Percentiles rank a stretch among this genome's conserved stretches.
These are phyloP conservation scores for Hanseniaspora thailandica DNA, from an alignment of 805 yeast species.

Conservation along the genomic window DNA sequence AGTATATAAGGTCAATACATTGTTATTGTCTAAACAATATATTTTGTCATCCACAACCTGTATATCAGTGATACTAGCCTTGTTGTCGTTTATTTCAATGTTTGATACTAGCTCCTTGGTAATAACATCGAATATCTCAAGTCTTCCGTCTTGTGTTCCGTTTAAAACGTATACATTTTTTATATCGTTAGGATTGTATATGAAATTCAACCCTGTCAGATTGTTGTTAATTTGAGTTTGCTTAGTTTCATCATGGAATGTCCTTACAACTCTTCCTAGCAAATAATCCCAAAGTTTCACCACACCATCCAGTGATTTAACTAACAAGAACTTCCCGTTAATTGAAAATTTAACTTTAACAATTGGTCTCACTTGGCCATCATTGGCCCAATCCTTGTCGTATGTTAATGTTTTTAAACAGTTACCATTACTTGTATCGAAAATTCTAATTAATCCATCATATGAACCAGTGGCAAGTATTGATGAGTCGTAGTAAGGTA, in stretches of 20 bases:
- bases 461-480: constrained; percentile 71
- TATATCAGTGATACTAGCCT: not conserved
- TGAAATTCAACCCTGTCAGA: constrained; percentile 7
- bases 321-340: constrained; percentile 66
- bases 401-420: constrained; percentile 81
- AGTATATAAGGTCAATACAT: constrained; percentile 1
- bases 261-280: constrained; percentile 67
- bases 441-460: constrained; percentile 81
- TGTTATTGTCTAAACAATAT: constrained; percentile 2
- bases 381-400: constrained; percentile 61
- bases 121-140: constrained; percentile 10
- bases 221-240: constrained; percentile 7
- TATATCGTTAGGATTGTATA: not conserved
- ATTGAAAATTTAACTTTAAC: constrained; percentile 62
- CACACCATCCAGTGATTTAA: constrained; percentile 69
- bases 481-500: constrained; percentile 69
- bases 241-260: constrained; percentile 30
- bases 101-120: not conserved
- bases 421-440: constrained; percentile 81
- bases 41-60: constrained; percentile 9
- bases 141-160: constrained; percentile 12
- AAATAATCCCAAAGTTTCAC: constrained; percentile 79
- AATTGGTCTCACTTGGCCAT: constrained; percentile 47
- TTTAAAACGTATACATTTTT: constrained; percentile 1
- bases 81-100: not conserved